Percentiles rank a stretch among this genome's conserved stretches.
Conservation (phyloP, 2,329 filamentous ascomycete genomes). For the Colletotrichum shisoi region DNA sequence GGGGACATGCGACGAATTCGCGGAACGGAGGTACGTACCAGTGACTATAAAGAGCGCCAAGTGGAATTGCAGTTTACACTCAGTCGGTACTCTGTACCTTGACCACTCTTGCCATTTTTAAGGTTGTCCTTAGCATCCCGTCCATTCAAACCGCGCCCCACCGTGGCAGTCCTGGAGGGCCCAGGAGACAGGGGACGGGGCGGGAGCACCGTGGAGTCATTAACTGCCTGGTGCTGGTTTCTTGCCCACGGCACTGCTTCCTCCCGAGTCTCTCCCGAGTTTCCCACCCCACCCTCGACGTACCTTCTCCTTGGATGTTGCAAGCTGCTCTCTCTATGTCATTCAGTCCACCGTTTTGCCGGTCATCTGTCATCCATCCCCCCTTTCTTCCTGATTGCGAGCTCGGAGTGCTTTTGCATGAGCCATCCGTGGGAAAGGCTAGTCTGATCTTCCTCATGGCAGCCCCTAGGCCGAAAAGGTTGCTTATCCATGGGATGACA, state of each 20-base stretch:
- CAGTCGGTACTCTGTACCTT: conserved; percentile 24
- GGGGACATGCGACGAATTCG: not conserved
- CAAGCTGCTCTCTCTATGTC: not conserved
- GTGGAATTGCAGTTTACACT: conserved; percentile 7
- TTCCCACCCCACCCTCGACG: not conserved
- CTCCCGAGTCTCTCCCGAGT: not conserved
- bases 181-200: conserved; percentile 10
- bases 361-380: not conserved
- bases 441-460: conserved; percentile 35
- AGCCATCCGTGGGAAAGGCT: conserved; percentile 31
- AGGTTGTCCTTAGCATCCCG: conserved; percentile 35
- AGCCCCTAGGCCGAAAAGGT: not conserved
- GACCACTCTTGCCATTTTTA: conserved; percentile 28
- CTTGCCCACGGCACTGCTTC: conserved; percentile 22
- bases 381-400: not conserved
- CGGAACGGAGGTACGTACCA: conserved; percentile 3
- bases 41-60: conserved; percentile 15
- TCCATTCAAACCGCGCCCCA: conserved; percentile 29
- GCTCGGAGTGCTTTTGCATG: not conserved
- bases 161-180: conserved; percentile 18
- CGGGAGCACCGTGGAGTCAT: not conserved
- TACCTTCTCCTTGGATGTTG: not conserved
- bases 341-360: not conserved
- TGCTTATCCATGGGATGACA: conserved; percentile 31
- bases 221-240: not conserved